Evolutionary conservation across 768 basidiomycete genomes (phyloP), one percentile per base, ranked within the genome.

Genomic region (Agaricus blazei): DNA sequence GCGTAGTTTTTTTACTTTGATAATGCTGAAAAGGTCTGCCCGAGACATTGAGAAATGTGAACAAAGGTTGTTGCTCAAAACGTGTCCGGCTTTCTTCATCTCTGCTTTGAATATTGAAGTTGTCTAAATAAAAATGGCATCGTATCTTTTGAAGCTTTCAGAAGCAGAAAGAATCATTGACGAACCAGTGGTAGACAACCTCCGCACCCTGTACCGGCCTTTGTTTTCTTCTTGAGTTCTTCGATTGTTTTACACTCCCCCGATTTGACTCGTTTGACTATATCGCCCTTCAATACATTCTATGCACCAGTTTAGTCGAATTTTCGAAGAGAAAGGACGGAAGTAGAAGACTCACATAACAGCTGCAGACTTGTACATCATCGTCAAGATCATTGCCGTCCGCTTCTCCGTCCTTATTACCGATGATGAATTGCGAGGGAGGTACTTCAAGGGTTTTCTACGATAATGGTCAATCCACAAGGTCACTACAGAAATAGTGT

Each of bases 161-260:
- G 56, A 61, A 72, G 26, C 73, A 76, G 23, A 23, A 14, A 19
- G 19, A 19, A 19, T 19, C 19, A 19, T 19, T 19, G n/a, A 65
- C 61, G 3, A 41, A 62, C 65, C 44, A 88, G 70, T 3, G 87
- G 87, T 54, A 86, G 69, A 62, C 87, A 89, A 44, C 87, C 88
- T 42, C 87, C 87, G 59, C 87, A 90, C 1, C 87, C 87, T 1
- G 82, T 82, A 3, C 85, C 85, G 5, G 75, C 81, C 65, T 89
- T 90, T 5, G 87, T 88, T 66, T 81, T 81, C 28, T 67, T 59
- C 66, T 88, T 88, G 59, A 89, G 67, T 44, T 75, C 79, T 3
- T 63, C 72, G n/a, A 89, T 62, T 11, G 70, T 65, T 6, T 67
- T 72, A 46, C 76, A 76, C 1, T 70, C 63, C 1, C 84, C 85